These are phyloP conservation scores for Pluteus cervinus DNA, from an alignment of 768 basidiomycete species.

Conservation along the genomic window DNA sequence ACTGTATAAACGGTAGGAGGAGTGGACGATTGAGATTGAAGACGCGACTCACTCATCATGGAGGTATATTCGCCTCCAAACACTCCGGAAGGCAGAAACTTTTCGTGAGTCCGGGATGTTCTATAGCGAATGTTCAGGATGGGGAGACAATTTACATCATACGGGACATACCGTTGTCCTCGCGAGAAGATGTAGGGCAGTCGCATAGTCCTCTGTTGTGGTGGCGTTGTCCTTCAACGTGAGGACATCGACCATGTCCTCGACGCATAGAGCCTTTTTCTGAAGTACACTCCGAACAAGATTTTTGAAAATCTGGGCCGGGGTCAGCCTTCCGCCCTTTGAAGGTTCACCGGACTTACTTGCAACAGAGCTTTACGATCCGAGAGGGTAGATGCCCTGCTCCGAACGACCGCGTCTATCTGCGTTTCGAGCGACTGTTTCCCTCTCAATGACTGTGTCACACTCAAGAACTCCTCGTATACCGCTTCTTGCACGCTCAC, in stretches of 20 bases:
- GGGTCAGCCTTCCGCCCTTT: too few relatives aligned
- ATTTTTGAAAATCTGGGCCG: slow-evolving; percentile 59
- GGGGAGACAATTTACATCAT: background rate
- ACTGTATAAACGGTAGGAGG: slow-evolving; percentile 29
- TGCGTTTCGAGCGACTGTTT: slow-evolving; percentile 64
- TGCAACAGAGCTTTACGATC: slow-evolving; percentile 47
- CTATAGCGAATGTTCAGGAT: slow-evolving; percentile 25
- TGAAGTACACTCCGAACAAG: slow-evolving; percentile 64
- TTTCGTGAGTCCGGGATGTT: slow-evolving; percentile 66
- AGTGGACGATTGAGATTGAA: background rate
- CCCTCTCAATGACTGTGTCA: slow-evolving; percentile 41
- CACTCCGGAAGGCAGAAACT: slow-evolving; percentile 60
- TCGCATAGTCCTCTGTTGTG: slow-evolving; percentile 58
- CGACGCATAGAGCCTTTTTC: slow-evolving; percentile 67
- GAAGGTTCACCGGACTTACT: slow-evolving; percentile 29
- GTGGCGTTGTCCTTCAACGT: slow-evolving; percentile 76
- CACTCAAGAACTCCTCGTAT: slow-evolving; percentile 51
- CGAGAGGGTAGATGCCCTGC: slow-evolving; percentile 41
- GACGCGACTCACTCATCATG: slow-evolving; percentile 73
- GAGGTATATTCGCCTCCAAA: slow-evolving; percentile 86
- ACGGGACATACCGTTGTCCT: slow-evolving; percentile 39
- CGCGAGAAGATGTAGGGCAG: slow-evolving; percentile 61
- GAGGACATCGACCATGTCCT: slow-evolving; percentile 79
- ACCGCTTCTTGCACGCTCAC: slow-evolving; percentile 78
- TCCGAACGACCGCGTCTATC: slow-evolving; percentile 53